Conservation (phyloP, 208 protist genomes). For the Wallacemonas collosoma region DNA sequence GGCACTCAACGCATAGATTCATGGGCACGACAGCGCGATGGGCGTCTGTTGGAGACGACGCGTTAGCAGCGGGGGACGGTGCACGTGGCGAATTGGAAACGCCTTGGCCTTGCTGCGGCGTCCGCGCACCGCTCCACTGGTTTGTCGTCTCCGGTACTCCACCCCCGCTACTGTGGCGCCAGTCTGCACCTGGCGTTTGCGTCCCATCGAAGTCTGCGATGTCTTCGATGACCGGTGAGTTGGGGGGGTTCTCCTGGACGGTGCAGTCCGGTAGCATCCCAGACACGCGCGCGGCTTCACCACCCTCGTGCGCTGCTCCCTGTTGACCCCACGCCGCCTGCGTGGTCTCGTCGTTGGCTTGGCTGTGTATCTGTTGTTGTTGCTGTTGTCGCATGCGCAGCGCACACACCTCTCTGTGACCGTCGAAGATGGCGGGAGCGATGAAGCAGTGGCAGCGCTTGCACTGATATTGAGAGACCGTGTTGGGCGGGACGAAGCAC, state of each 20-base stretch:
- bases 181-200: neutral
- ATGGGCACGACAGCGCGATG: neutral
- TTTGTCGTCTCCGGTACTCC: neutral
- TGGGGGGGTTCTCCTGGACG: neutral
- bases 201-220: neutral
- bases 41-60: neutral
- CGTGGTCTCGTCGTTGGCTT: conserved; percentile 3
- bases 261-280: neutral
- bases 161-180: neutral
- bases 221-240: neutral
- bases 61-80: neutral
- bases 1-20: conserved; percentile 43
- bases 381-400: conserved; percentile 42
- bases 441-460: conserved; percentile 67
- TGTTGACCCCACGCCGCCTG: neutral
- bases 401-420: conserved; percentile 84
- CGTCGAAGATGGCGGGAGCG: conserved; percentile 74
- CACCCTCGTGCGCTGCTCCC: neutral
- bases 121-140: neutral
- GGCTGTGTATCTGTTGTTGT: conserved; percentile 16
- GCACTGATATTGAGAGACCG: conserved; percentile 67
- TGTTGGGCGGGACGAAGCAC: conserved; percentile 52
- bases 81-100: neutral
- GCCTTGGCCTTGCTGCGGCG: neutral
- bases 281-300: neutral